phyloP scores from a whole-genome alignment of 257 asterid species.

The Solanum ahanhuiri region DNA sequence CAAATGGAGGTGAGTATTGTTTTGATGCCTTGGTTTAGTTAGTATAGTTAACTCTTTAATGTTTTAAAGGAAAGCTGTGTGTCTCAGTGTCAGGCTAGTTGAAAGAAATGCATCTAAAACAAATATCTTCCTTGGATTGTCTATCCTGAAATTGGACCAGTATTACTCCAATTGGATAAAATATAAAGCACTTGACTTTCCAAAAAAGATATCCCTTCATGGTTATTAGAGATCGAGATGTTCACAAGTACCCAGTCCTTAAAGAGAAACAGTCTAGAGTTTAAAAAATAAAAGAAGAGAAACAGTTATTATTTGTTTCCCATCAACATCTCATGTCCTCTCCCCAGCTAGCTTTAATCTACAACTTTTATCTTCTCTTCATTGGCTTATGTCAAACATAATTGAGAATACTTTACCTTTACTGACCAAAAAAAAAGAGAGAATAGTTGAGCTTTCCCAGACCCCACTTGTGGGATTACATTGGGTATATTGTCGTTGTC shows the following conservation, averaged over 20 bases:
- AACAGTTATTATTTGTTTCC: background rate
- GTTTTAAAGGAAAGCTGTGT: background rate
- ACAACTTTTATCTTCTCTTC: background rate
- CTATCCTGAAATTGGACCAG: background rate
- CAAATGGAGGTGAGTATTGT: conserved; percentile 42
- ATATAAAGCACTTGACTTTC: background rate
- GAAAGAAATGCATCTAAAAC: background rate
- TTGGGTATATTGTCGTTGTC: background rate
- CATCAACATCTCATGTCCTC: background rate
- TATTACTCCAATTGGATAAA: background rate
- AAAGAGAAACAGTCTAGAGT: background rate
- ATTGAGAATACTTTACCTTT: background rate
- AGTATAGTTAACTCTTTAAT: background rate
- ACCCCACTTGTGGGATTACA: background rate
- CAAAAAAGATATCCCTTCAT: background rate
- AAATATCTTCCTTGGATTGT: background rate
- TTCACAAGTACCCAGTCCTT: background rate
- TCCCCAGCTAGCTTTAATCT: background rate
- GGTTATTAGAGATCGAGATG: background rate
- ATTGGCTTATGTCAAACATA: background rate
- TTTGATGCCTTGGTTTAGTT: background rate
- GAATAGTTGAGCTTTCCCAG: background rate
- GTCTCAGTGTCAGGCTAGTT: background rate
- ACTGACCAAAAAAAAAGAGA: background rate
- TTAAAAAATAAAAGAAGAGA: background rate